Percentiles rank a stretch among this genome's conserved stretches.
Conservation (phyloP, 2,329 filamentous ascomycete genomes). For the Trichoderma sp. region DNA sequence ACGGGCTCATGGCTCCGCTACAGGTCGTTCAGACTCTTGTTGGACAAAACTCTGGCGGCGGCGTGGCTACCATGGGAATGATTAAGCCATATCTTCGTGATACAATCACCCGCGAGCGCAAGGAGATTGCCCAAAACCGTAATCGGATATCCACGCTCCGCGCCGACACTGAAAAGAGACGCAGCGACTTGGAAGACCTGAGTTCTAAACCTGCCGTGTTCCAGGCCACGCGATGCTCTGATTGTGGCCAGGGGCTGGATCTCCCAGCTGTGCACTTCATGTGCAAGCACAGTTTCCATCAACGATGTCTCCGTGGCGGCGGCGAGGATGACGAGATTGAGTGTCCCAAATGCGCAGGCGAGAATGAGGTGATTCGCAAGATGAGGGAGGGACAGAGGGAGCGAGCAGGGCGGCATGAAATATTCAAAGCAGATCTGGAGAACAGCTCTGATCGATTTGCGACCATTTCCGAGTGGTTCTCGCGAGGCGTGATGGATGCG, state of each 20-base stretch:
- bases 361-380: constrained; percentile 84
- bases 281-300: constrained; percentile 96
- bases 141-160: constrained; percentile 81
- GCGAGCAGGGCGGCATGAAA: constrained; percentile 79
- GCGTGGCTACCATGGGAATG: constrained; percentile 95
- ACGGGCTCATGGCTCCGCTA: constrained; percentile 89
- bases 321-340: constrained; percentile 63
- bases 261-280: constrained; percentile 92
- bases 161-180: constrained; percentile 75
- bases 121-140: constrained; percentile 78
- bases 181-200: constrained; percentile 73
- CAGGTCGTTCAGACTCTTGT: constrained; percentile 95
- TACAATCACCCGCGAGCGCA: constrained; percentile 83
- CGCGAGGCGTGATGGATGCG: constrained; percentile 79
- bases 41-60: constrained; percentile 44
- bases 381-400: constrained; percentile 85
- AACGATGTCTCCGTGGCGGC: constrained; percentile 67
- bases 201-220: constrained; percentile 81
- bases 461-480: constrained; percentile 94
- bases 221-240: constrained; percentile 82
- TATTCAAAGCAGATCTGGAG: constrained; percentile 79
- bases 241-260: constrained; percentile 75
- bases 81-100: constrained; percentile 88
- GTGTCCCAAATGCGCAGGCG: constrained; percentile 79
- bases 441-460: constrained; percentile 79